Evolutionary conservation across 192 early-diverging fungal species (phyloP), one percentile per base, ranked within the genome.

Genomic region (Coemansia sp.): DNA sequence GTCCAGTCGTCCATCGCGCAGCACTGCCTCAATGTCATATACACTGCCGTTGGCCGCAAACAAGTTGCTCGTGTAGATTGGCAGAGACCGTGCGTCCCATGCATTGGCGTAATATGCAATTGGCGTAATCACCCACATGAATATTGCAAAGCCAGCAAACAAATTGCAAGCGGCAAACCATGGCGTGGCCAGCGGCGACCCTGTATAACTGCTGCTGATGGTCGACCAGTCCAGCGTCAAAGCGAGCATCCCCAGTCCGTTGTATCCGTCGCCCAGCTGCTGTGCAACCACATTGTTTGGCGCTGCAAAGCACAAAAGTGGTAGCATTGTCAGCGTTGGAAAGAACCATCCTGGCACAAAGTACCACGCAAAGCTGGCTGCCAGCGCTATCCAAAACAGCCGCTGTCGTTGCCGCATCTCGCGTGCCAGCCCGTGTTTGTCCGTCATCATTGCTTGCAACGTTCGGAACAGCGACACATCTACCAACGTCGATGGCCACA

Each of bases 401-500:
- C 70, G 60, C 25, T 56, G 45, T 9, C 45, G 43, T 49, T 48
- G 60, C 24, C 24, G 56, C 32, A 22, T 56, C n/a, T 15, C 60
- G 21, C 29, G 35, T 3, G 49, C 49, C 49, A 15, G 41, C 14
- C 14, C 11, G 11, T 45, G 41, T 11, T 65, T 70, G 29, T 53
- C 14, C 52, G 51, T 58, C 82, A 67, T 19, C 67, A 58, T 59
- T 17, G 86, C 81, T 69, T 94, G 91, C 38, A 95, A 77, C 14
- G 90, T 84, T 6, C 83, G 82, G 76, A 92, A 90, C 21, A 93
- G 72, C 15, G 88, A 84, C 23, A 90, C 86, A 29, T 86, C 85
- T 29, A 88, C 84, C 41, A 94, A 81, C 23, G 84, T 88, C n/a
- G 83, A 64, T 2, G 94, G 94, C 93, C 93, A 97, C 47, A 89